Base-by-base conservation (phyloP, 257 asterid species). In the Handroanthus guayacan region DNA sequence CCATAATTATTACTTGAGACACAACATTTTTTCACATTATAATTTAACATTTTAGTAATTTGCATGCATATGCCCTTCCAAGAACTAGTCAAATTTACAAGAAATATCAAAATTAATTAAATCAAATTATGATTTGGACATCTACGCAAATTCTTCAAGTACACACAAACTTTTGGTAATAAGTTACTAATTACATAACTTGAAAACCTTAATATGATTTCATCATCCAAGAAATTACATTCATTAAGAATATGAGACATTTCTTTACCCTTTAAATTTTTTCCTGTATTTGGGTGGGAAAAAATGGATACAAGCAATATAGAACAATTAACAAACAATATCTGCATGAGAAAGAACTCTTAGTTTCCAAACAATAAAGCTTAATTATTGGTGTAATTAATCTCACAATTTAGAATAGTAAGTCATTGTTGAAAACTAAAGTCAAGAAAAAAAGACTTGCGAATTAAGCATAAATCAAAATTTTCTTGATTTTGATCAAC, bases 381-480 rank as follows among this genome's bases (percentile, higher is more conserved):
- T 25, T 25, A 0, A 18, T 51, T 54, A 12, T 13, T 34, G 52
- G 9, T 12, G 63, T 44, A 73, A 65, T 62, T 25, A 80, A 44
- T 60, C 20, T 45, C 69, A 52, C 54, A 55, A 48, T 66, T 62
- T 67, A 13, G 48, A 66, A 65, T 11, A 38, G 14, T 16, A 34
- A 56, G 63, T 72, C 74, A n/a, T 16, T 12, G 68, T 72, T 65
- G 54, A 48, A 47, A 79, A 67, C 44, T 65, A 18, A 78, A 50
- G 56, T 57, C 25, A 62, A 41, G 51, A 69, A 50, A 44, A 62
- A 47, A 78, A 77, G 83, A 80, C 86, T 80, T 88, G 69, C 51
- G 66, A 79, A 74, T 56, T 9, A 91, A 89, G 91, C 78, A 80
- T 72, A 31, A 73, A 71, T 75, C 66, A 56, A 81, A 67, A 20